Conservation (phyloP, 2,329 filamentous ascomycete genomes). For the Pestalotiopsis sp. region DNA sequence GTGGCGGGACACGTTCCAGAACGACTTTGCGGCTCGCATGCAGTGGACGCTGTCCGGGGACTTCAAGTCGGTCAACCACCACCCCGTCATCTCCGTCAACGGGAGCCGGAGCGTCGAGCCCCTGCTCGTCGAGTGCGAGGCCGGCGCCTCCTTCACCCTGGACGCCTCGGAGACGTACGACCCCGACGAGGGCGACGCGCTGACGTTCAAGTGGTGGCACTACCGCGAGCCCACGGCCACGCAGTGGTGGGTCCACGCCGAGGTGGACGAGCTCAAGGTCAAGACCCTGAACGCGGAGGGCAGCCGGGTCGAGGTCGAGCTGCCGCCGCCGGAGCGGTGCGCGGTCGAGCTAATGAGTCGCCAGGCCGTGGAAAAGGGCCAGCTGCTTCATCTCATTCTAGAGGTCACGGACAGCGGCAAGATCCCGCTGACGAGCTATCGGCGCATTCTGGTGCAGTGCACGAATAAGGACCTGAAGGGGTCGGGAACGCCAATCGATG, state of each 20-base stretch:
- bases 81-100: slow-evolving; percentile 43
- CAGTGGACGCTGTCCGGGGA: slow-evolving; percentile 20
- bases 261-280: slow-evolving; percentile 2
- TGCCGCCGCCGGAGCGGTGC: slow-evolving; percentile 7
- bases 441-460: neutral
- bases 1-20: slow-evolving; percentile 25
- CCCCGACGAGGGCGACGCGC: slow-evolving; percentile 35
- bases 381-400: slow-evolving; percentile 4
- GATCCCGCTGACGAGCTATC: slow-evolving; percentile 1
- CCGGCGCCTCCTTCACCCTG: slow-evolving; percentile 36
- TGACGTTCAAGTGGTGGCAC: slow-evolving; percentile 49
- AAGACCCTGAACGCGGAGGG: neutral
- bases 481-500: neutral
- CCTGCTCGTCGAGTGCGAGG: slow-evolving; percentile 36
- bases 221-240: slow-evolving; percentile 31
- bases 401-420: slow-evolving; percentile 9
- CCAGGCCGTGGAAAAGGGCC: neutral
- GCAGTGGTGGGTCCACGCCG: neutral
- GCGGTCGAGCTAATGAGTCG: slow-evolving; percentile 4
- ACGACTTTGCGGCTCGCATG: slow-evolving; percentile 27
- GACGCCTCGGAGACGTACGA: slow-evolving; percentile 45
- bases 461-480: slow-evolving; percentile 9
- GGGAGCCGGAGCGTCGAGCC: slow-evolving; percentile 39
- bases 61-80: slow-evolving; percentile 36
- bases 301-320: neutral